phyloP scores from a whole-genome alignment of 2,329 filamentous ascomycete genomes.

The Monilinia fructigena region DNA sequence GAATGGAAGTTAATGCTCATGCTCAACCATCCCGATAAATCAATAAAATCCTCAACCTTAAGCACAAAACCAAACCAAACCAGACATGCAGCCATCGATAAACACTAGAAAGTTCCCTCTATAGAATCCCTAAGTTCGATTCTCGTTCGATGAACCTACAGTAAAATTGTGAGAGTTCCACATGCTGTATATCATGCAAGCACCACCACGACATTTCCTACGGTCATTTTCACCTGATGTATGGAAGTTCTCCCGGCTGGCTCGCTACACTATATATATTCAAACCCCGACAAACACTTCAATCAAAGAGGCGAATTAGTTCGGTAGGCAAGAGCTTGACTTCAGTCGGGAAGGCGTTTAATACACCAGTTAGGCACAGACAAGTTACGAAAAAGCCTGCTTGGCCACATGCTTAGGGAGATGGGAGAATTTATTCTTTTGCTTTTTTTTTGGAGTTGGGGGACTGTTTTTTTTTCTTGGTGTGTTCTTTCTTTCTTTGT shows the following conservation, averaged over 20 bases:
- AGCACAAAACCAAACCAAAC: background rate
- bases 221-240: background rate
- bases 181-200: background rate
- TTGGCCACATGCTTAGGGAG: background rate
- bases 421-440: no score
- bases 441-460: no score
- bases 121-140: background rate
- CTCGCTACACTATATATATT: background rate
- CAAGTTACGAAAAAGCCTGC: background rate
- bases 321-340: background rate
- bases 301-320: background rate
- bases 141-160: background rate
- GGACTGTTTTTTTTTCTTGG: no score
- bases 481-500: no score
- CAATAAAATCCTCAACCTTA: background rate
- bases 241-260: background rate
- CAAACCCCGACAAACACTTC: background rate
- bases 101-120: background rate
- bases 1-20: background rate
- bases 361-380: background rate
- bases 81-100: background rate
- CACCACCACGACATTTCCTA: background rate
- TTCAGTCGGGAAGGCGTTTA: background rate
- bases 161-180: background rate
- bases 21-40: no score